These are phyloP conservation scores for Erythrophleum ivorense DNA, from an alignment of 331 rosid genomes.

Conservation along the genomic window DNA sequence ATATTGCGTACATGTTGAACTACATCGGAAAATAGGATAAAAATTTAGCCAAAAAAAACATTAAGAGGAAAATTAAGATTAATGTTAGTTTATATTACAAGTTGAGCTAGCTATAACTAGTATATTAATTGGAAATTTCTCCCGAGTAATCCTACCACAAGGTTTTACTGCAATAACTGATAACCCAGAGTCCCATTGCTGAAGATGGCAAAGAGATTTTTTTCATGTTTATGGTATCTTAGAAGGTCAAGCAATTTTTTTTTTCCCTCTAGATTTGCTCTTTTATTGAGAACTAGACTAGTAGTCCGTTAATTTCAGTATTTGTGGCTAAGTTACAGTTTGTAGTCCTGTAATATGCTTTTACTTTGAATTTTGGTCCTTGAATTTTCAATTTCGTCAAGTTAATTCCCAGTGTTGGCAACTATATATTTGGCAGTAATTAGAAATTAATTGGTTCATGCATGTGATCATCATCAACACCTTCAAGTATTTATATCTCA, in stretches of 20 bases:
- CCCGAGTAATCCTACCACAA: not conserved
- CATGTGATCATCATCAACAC: not conserved
- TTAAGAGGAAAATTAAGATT: not conserved
- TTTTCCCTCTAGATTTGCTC: too few species aligned
- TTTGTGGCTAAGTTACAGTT: too few species aligned
- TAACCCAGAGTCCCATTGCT: not conserved
- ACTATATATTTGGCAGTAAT: not conserved
- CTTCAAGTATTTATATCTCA: not conserved
- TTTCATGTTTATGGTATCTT: too few species aligned
- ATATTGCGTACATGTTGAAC: not conserved
- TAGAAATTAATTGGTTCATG: not conserved
- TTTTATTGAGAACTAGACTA: too few species aligned
- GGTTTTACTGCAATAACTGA: not conserved
- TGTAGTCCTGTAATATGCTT: not conserved
- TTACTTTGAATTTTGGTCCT: not conserved
- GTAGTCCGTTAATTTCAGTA: too few species aligned
- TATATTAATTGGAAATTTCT: not conserved
- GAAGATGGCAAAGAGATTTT: too few species aligned
- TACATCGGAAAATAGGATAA: not conserved
- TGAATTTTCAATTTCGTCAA: not conserved
- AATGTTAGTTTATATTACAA: not conserved
- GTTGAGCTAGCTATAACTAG: not conserved
- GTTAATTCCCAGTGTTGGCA: not conserved
- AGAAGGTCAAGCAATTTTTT: too few species aligned
- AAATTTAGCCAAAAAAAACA: not conserved